phyloP scores from a whole-genome alignment of 345 rosid species.

The Bretschneidera sinensis region DNA sequence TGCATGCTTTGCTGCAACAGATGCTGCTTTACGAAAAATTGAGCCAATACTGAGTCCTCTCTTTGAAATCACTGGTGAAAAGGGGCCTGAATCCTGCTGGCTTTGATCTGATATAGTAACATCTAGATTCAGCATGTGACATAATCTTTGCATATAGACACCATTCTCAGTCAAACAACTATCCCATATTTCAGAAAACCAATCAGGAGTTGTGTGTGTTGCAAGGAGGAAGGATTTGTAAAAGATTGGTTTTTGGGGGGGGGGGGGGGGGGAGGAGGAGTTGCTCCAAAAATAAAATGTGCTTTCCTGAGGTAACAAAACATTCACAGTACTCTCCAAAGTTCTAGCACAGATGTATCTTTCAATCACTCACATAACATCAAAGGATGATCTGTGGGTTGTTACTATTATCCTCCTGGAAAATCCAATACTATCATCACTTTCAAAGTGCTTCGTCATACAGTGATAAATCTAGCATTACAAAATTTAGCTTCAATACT shows the following conservation, averaged over 20 bases:
- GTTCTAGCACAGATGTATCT: neutral
- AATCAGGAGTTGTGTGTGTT: neutral
- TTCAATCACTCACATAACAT: neutral
- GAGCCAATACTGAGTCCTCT: constrained; percentile 79
- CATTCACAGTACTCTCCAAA: neutral
- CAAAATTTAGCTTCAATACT: constrained; percentile 4
- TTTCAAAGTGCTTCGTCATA: neutral
- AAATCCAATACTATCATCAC: neutral
- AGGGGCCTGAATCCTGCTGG: constrained; percentile 70
- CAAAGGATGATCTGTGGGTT: neutral
- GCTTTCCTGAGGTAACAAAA: neutral
- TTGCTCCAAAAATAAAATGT: too few relatives aligned
- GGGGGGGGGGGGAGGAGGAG: too few relatives aligned
- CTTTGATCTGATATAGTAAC: constrained; percentile 73
- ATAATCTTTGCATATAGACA: constrained; percentile 13
- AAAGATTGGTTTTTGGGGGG: too few relatives aligned
- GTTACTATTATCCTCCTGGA: neutral
- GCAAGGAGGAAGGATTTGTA: too few relatives aligned
- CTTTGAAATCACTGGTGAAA: constrained; percentile 76
- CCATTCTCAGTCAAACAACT: constrained; percentile 11
- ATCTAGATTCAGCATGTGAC: constrained; percentile 19
- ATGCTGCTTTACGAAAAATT: constrained; percentile 82
- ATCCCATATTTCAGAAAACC: neutral
- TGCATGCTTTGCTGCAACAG: constrained; percentile 93
- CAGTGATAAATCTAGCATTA: constrained; percentile 1